Base-by-base conservation (phyloP, 1,139 yeast genomes). In the Yamadazyma trypodendri region DNA sequence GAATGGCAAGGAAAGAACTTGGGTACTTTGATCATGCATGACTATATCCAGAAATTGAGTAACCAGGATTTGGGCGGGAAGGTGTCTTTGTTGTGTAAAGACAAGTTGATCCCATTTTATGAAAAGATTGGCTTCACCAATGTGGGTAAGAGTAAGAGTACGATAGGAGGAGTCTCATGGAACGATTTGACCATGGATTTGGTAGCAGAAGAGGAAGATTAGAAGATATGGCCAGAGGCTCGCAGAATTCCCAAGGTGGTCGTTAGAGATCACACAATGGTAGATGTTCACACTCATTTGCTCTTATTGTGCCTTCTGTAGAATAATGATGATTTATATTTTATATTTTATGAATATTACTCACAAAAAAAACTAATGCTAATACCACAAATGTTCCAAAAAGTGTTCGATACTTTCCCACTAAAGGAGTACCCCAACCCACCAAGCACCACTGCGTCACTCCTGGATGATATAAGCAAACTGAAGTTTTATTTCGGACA, bases 61-160 rank as follows among this genome's bases (percentile, higher is more conserved):
- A 88, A 89, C 57, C 95, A 88, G 56, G 88, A 83, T 51, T 80
- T 88, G 48, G 97, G 95, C 36, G 87, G 82, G 49, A 75, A 79
- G 51, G 80, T 92, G 38, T 77, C 82, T 4, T 69, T 92, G 32
- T 75, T 90, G 45, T 86, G 89, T 24, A 89, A 85, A 55, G 77
- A 79, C 38, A 68, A 72, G 10, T 69, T 88, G 55, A 64, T 82
- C 13, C 83, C 86, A 18, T 89, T 89, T 59, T 90, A 90, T 61
- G 81, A 80, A 51, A 77, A 84, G 49, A 72, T 87, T 34, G 97
- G 96, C 0, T 90, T 90, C 58, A 64, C 67, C 41, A 77, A 79
- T 52, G 64, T 69, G 43, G 94, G 95, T 28, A 61, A 60, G 35
- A 79, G 88, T 47, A 62, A 69, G 20, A 79, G 85, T 54, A 60